phyloP scores from a whole-genome alignment of 208 protist genomes.

The Leptomonas pyrrhocoris region DNA sequence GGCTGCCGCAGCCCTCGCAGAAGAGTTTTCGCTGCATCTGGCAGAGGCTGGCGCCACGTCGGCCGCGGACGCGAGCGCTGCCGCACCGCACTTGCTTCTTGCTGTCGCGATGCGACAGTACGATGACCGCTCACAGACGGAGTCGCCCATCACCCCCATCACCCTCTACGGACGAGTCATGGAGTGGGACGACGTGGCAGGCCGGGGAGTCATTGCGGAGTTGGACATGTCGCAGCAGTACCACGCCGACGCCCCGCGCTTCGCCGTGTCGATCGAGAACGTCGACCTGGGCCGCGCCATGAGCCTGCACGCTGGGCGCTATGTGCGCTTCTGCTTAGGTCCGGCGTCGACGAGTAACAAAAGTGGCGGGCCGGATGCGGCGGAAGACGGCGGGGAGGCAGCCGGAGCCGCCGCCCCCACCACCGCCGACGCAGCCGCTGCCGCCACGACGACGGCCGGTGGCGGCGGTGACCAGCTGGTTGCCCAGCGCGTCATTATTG shows the following conservation, averaged over 20 bases:
- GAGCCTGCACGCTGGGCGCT: conserved; percentile 47
- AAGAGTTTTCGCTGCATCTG: conserved; percentile 11
- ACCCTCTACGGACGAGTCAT: conserved; percentile 57
- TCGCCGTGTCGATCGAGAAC: conserved; percentile 52
- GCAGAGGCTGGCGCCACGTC: not conserved
- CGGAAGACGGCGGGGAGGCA: conserved; percentile 3
- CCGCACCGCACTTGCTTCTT: not conserved
- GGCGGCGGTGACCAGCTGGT: conserved; percentile 8
- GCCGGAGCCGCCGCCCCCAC: conserved; percentile 1
- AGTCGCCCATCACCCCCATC: conserved; percentile 51
- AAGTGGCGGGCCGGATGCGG: not conserved
- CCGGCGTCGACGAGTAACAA: conserved; percentile 11
- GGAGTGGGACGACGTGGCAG: conserved; percentile 51
- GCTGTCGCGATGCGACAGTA: not conserved
- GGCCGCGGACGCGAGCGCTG: not conserved
- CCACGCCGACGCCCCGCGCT: conserved; percentile 63
- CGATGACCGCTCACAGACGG: conserved; percentile 28
- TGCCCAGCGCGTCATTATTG: conserved; percentile 52
- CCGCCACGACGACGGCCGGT: not conserved
- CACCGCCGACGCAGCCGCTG: not conserved
- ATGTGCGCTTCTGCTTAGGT: conserved; percentile 74
- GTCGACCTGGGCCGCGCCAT: conserved; percentile 42
- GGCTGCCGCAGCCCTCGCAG: not conserved
- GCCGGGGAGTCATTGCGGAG: conserved; percentile 62
- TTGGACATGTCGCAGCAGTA: conserved; percentile 57